Base-by-base conservation (phyloP, 2,329 filamentous ascomycete species). In the Chrysoporthe austroafricana region DNA sequence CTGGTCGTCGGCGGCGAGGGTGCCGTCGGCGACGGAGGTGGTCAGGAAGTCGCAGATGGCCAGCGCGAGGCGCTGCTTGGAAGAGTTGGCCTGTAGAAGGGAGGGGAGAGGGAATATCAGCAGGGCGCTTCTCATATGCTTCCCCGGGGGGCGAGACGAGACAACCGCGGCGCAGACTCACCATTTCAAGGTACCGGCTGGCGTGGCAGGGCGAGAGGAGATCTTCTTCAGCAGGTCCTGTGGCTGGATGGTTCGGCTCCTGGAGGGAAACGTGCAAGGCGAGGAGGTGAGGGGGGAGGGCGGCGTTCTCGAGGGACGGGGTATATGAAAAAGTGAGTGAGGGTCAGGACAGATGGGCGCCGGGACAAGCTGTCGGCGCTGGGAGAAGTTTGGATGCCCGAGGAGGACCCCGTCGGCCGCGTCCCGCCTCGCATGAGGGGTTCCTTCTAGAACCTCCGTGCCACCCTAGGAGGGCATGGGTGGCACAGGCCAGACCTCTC, bases 41-140 rank as follows among this genome's bases (percentile, higher is more conserved):
- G 87, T 87, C 70, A 99, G 91, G 84, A 97, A 99, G 83, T 98
- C 93, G 84, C 97, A 93, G 80, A 99, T 95, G 74, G 96, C 93
- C 78, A 99, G 92, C 79, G 96, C 96, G 72, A 99, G 91, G 82
- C 94, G 93, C 88, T 99, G 88, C 79, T 88, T 87, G 68, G 86
- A 82, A 64, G 83, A 82, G 56, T 83, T 80, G 69, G 82, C 76
- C 81, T 82, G 63, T 67, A 44, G n/a, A 16, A 43, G 2, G 44
- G 34, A 59, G n/a, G 18, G 8, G 42, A 9, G 9, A 46, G 26
- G 26, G 48, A 34, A 44, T 13, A 48, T 70, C 26, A 70, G 68
- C 21, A 42, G 54, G 62, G 42, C 56, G 11, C 26, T 32, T 32
- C 26, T 54, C 13, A 18, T 34, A 26, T 32, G 11, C 7, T 54